Evolutionary conservation across 345 rosid genomes (phyloP), one percentile per base, ranked within the genome.

Genomic region (Brassica carinata): DNA sequence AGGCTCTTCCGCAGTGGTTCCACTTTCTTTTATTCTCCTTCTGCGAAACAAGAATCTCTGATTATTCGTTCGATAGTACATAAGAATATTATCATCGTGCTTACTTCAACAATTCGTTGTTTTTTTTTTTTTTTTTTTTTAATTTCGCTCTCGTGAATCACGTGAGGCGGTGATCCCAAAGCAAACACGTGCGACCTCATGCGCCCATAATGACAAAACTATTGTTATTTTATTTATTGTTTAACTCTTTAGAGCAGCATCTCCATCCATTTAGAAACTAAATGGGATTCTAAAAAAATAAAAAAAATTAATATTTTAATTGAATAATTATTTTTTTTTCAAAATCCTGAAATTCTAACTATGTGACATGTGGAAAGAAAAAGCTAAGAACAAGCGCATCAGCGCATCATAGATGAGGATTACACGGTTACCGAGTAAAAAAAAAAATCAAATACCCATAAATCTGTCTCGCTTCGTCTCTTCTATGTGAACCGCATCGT

Each of bases 91-190:
- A 67, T 59, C 69, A 73, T 79, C 74, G 69, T 67, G 68, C 62
- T 67, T 45, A 55, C 57, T 79, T 31, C 53, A 62, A 69, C 70
- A 45, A 45, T 40, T 79, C 40, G 11, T 45, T 53, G 9, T 6
- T 19, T 19, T 19, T 19, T 19, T 19, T 19, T 23, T 23, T 23
- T 23, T 23, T 59, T 18, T 4, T 58, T 51, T 1, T 58, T 23
- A 14, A 26, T 23, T 13, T 27, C 13, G 74, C 65, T 74, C 69
- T 69, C 75, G 74, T 74, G 83, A 80, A 80, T 74, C 83, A 80
- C 83, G 79, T 80, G 83, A 80, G 83, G 57, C 83, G 83, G 65
- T 68, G 66, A 80, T 80, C 83, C 83, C 83, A 69, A 80, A 62
- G 79, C 26, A 48, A 74, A 69, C 79, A 80, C 83, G 83, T 80